A percentile compares a stretch with the other conserved stretches of the same genome.
These are phyloP conservation scores for Botryosphaeria agaves DNA, from an alignment of 2,329 filamentous ascomycete species.

Conservation along the genomic window DNA sequence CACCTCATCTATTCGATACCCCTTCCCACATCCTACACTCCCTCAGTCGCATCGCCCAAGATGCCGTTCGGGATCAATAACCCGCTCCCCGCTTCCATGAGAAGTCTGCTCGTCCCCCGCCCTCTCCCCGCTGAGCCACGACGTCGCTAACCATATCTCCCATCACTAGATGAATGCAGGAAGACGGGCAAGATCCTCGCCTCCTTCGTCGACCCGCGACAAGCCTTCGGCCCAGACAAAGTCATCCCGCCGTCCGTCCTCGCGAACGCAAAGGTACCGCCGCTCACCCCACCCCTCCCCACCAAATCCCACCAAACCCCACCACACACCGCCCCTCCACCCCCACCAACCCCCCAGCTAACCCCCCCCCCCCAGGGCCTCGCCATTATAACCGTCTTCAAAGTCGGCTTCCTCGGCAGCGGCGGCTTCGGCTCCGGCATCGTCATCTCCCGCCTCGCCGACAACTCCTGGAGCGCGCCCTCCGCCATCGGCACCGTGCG, in stretches of 20 bases:
- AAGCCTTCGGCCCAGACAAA: constrained; percentile 91
- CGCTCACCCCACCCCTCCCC: not conserved
- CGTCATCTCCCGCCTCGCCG: constrained; percentile 60
- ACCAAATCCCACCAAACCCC: constrained; percentile 1
- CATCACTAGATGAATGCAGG: constrained; percentile 53
- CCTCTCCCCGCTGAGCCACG: no score
- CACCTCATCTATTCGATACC: no score
- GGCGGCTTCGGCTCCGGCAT: constrained; percentile 68
- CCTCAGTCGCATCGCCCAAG: constrained; percentile 6
- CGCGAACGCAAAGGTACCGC: constrained; percentile 66
- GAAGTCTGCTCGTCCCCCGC: no score
- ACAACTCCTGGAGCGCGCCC: constrained; percentile 67
- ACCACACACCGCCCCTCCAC: not conserved
- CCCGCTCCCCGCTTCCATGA: constrained; percentile 33
- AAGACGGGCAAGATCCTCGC: constrained; percentile 93
- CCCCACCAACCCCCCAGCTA: constrained; percentile 4
- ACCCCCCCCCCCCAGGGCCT: constrained; percentile 37
- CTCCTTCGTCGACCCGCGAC: constrained; percentile 85
- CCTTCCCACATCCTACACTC: no score
- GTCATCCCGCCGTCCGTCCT: constrained; percentile 86
- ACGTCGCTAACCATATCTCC: no score
- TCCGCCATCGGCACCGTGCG: constrained; percentile 67
- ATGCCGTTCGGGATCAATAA: constrained; percentile 35
- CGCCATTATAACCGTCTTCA: constrained; percentile 71
- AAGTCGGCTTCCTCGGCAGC: constrained; percentile 72